Evolutionary conservation across 495 filamentous ascomycete species (phyloP), one percentile per base, ranked within the genome.

Genomic region (Aspergillus asperescens): DNA sequence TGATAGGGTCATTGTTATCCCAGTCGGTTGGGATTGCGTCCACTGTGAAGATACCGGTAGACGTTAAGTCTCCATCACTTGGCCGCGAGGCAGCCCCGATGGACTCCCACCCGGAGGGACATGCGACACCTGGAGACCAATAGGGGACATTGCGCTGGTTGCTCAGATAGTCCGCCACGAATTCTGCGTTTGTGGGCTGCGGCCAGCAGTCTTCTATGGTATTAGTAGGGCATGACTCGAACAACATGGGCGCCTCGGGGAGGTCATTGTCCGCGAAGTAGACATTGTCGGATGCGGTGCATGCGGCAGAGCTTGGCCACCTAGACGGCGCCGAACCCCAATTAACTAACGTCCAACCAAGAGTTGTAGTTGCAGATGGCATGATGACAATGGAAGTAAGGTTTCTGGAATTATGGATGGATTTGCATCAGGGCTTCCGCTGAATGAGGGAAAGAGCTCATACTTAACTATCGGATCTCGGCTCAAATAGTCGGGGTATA

Each of bases 281-380:
- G 35, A 42, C 44, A 15, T 15, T n/a, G n/a, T 1, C 29, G 4
- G 49, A 32, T 23, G 7, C 20, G 12, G 24, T 51, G 48, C 48
- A 51, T 38, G 35, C 1, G 7, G 37, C 6, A 1, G 9, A 5
- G 4, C n/a, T n/a, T n/a, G 38, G 29, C 15, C 10, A 43, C 4
- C 38, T 52, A 16, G 24, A 2, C 0, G 49, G 49, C 1, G 18
- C 24, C 1, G 49, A 28, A 15, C 49, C 49, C 49, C 49, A 52
- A 27, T 52, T 52, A n/a, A 5, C 16, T 1, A 52, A 38, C 3
- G 38, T 42, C 49, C 49, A 52, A 38, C 49, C 49, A 27, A 52
- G 35, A 16, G 49, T 52, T 24, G 49, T 18, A 7, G 49, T 43
- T n/a, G n/a, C n/a, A n/a, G n/a, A n/a, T n/a, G n/a, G n/a, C n/a